Conservation (phyloP, 495 filamentous ascomycete species). For the Lentithecium fluviatile region DNA sequence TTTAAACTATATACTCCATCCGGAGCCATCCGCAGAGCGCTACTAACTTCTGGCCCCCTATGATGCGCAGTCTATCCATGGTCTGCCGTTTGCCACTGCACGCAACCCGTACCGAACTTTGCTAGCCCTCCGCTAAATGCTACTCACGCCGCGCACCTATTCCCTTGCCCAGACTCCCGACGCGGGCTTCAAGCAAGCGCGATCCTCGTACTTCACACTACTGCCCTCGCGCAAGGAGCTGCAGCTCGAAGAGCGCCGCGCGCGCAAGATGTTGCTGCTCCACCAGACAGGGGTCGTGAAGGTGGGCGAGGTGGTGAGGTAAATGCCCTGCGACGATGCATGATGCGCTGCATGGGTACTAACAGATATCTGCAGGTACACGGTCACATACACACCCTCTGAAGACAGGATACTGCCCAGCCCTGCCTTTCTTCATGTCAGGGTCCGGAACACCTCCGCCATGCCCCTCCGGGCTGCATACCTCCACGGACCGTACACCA, state of each 20-base stretch:
- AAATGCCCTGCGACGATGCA: conserved; percentile 12
- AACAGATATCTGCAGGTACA: conserved; percentile 59
- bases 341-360: not conserved
- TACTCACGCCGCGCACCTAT: conserved; percentile 38
- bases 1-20: not conserved
- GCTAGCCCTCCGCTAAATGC: conserved; percentile 35
- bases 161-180: conserved; percentile 35
- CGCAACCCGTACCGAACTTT: conserved; percentile 20
- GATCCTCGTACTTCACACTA: conserved; percentile 30
- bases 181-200: conserved; percentile 24
- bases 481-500: conserved; percentile 89
- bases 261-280: conserved; percentile 72
- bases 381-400: conserved; percentile 87
- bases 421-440: conserved; percentile 73
- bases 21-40: not conserved
- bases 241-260: conserved; percentile 28
- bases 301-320: conserved; percentile 86
- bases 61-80: conserved; percentile 12
- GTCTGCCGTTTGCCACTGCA: not conserved
- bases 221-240: conserved; percentile 34
- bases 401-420: conserved; percentile 82
- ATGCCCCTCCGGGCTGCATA: conserved; percentile 91
- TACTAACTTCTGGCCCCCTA: too few species aligned
- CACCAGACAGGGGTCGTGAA: conserved; percentile 87
- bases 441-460: conserved; percentile 87